These are phyloP conservation scores for Eutrema japonicum DNA, from an alignment of 345 rosid species.

Conservation along the genomic window DNA sequence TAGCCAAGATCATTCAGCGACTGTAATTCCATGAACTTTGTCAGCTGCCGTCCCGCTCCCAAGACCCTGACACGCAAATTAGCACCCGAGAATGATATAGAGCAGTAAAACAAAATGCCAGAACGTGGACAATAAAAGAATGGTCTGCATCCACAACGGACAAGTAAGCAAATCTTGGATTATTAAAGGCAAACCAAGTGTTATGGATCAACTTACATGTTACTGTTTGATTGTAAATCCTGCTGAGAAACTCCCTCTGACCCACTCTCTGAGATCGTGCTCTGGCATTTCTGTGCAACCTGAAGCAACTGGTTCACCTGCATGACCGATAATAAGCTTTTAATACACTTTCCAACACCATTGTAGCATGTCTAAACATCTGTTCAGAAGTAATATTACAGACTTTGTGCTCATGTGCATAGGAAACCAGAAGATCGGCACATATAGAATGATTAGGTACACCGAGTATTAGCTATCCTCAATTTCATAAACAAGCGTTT, in stretches of 20 bases:
- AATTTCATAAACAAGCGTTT: too few species aligned
- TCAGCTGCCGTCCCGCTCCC: slow-evolving; percentile 86
- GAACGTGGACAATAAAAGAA: background rate
- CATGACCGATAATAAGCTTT: slow-evolving; percentile 26
- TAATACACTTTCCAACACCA: slow-evolving; percentile 12
- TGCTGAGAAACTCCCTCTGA: slow-evolving; percentile 80
- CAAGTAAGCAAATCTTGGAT: background rate
- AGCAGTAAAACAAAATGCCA: background rate
- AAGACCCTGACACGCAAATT: slow-evolving; percentile 58
- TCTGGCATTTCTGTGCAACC: slow-evolving; percentile 94
- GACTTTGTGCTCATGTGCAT: background rate
- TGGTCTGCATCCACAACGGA: background rate
- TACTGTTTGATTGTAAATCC: slow-evolving; percentile 85
- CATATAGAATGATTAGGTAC: background rate
- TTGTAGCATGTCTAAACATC: slow-evolving; percentile 1
- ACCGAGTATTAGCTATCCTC: too few species aligned
- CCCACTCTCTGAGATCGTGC: slow-evolving; percentile 85
- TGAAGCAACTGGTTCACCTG: slow-evolving; percentile 92
- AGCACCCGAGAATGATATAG: slow-evolving; percentile 15
- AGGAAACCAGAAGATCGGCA: slow-evolving; percentile 9
- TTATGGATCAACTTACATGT: slow-evolving; percentile 59
- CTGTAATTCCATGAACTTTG: slow-evolving; percentile 75
- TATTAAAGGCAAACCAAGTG: slow-evolving; percentile 5
- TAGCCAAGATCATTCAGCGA: slow-evolving; percentile 83
- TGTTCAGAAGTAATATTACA: slow-evolving; percentile 5